phyloP scores from a whole-genome alignment of 179 eudicot genomes.

The Silene noctiflora region DNA sequence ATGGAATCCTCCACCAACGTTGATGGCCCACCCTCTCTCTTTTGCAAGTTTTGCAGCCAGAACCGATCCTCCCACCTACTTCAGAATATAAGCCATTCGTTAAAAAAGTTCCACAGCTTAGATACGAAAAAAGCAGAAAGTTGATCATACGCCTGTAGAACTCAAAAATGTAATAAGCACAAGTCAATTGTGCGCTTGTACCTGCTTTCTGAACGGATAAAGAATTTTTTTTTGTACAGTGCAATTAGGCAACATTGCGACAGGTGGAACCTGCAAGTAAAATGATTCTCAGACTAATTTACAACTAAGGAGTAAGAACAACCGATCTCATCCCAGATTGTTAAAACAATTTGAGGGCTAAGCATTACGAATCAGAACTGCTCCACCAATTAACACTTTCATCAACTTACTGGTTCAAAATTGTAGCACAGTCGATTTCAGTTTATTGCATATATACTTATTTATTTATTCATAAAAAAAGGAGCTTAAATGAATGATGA shows the following conservation, averaged over 20 bases:
- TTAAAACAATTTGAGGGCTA: background rate
- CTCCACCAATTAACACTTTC: background rate
- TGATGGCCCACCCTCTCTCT: constrained; percentile 95
- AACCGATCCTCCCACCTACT: constrained; percentile 84
- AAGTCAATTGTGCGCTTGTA: constrained; percentile 6
- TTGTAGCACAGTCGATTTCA: background rate
- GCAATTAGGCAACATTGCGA: constrained; percentile 74
- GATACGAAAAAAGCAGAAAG: constrained; percentile 5
- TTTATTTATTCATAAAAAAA: background rate
- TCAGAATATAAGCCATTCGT: constrained; percentile 1
- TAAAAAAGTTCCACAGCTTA: background rate
- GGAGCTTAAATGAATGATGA: background rate
- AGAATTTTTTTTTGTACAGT: constrained; percentile 73
- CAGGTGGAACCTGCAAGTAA: constrained; percentile 73
- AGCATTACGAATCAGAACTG: background rate
- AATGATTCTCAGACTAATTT: background rate
- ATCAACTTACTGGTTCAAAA: background rate
- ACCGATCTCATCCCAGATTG: background rate
- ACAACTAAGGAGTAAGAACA: background rate
- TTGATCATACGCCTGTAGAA: background rate
- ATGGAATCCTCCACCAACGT: constrained; percentile 98
- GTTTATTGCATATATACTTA: background rate
- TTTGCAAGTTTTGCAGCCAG: constrained; percentile 90
- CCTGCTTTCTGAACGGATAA: constrained; percentile 89
- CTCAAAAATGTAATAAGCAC: background rate